These are phyloP conservation scores for Ophiostoma triangulosporum DNA, from an alignment of 2,329 filamentous ascomycete species.

Conservation along the genomic window DNA sequence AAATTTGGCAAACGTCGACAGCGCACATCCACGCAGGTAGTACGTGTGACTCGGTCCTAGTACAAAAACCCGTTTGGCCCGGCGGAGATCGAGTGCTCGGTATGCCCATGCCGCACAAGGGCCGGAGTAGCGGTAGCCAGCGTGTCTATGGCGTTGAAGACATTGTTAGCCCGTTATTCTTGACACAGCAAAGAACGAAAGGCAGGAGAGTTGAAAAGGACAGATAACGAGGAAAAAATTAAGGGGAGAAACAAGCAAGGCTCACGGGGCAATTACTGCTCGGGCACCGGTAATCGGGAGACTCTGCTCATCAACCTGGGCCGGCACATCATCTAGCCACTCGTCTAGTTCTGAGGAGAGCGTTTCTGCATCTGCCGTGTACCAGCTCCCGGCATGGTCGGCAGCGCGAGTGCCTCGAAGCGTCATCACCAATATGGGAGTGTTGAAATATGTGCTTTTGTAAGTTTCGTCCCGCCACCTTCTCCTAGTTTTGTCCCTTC, in stretches of 20 bases:
- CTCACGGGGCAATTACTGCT: conserved; percentile 87
- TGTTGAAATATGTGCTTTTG: not conserved
- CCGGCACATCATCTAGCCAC: conserved; percentile 61
- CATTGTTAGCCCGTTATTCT: not conserved
- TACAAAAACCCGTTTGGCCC: conserved; percentile 77
- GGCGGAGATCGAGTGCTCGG: conserved; percentile 69
- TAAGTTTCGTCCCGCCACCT: not conserved
- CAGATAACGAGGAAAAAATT: not conserved
- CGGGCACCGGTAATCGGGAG: conserved; percentile 64
- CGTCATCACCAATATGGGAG: conserved; percentile 5
- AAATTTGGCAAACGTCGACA: conserved; percentile 59
- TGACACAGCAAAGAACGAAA: not conserved
- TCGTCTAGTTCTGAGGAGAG: conserved; percentile 58
- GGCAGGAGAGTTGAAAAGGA: conserved; percentile 9
- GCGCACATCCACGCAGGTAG: conserved; percentile 62
- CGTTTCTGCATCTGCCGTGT: conserved; percentile 44
- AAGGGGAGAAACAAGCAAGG: not conserved
- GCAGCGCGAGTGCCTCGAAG: conserved; percentile 12
- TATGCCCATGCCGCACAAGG: conserved; percentile 91
- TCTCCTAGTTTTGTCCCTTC: not conserved
- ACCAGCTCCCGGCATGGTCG: conserved; percentile 77
- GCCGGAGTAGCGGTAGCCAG: conserved; percentile 86
- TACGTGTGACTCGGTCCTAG: conserved; percentile 87
- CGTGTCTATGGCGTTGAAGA: conserved; percentile 48
- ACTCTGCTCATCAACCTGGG: conserved; percentile 41